Percentiles rank a stretch among this genome's conserved stretches.
Conservation (phyloP, 371 early-diverging fungal species). For the Apophysomyces sp. region DNA sequence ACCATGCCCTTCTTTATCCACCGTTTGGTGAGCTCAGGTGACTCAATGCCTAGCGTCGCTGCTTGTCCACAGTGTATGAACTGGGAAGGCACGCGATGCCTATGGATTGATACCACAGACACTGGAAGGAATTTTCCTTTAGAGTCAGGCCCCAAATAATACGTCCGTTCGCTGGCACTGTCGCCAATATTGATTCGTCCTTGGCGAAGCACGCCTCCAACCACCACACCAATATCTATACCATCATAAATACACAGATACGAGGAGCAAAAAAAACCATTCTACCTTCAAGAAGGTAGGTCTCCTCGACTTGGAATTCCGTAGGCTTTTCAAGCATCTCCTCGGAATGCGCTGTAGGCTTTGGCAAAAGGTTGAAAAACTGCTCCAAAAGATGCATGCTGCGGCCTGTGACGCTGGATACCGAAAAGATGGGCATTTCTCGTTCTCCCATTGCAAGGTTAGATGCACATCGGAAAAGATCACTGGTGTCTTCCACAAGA, state of each 20-base stretch:
- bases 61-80: slow-evolving; percentile 81
- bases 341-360: slow-evolving; percentile 37
- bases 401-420: slow-evolving; percentile 87
- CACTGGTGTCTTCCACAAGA: slow-evolving; percentile 67
- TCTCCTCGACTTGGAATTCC: slow-evolving; percentile 87
- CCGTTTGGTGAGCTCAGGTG: slow-evolving; percentile 34
- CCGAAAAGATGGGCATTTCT: slow-evolving; percentile 81
- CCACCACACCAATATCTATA: slow-evolving; percentile 54
- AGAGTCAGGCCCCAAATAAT: slow-evolving; percentile 55
- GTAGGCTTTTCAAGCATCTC: slow-evolving; percentile 54
- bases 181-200: slow-evolving; percentile 44
- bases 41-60: slow-evolving; percentile 78
- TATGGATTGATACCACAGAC: slow-evolving; percentile 80
- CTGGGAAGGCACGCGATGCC: slow-evolving; percentile 78
- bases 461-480: slow-evolving; percentile 69
- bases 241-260: background rate
- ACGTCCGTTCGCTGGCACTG: slow-evolving; percentile 13
- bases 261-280: background rate
- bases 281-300: slow-evolving; percentile 82
- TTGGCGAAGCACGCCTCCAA: slow-evolving; percentile 55
- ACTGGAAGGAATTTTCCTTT: slow-evolving; percentile 52
- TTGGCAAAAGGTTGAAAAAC: slow-evolving; percentile 74
- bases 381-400: slow-evolving; percentile 73
- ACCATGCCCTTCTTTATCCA: slow-evolving; percentile 87
- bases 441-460: slow-evolving; percentile 54